Evolutionary conservation across 108 stramenopile genomes (phyloP), one percentile per base, ranked within the genome.

Genomic region (Pinguiococcus pyrenoidosus): DNA sequence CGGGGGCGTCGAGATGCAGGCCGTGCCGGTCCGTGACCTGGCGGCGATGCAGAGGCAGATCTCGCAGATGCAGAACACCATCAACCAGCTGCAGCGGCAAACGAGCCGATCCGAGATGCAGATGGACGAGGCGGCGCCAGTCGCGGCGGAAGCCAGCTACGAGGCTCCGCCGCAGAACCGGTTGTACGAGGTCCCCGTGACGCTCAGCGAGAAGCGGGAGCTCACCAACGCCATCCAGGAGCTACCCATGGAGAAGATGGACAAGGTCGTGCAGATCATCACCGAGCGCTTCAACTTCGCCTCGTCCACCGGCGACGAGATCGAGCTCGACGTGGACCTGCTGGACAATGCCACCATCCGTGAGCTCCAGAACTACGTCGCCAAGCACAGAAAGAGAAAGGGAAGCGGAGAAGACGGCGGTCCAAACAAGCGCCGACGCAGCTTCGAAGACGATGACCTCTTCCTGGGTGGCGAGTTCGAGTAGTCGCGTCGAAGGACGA

Each of bases 271-370:
- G 37, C 44, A 57, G 56, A 57, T 57, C 12, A 47, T 57, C 45
- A 45, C 46, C 30, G 56, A 45, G 21, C 45, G 46, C 17, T 47
- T 57, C 36, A 10, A 35, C 34, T 35, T 35, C 34, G 12, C 34
- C n/a, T n/a, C n/a, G n/a, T n/a, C n/a, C n/a, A n/a, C n/a, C 39
- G 56, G 47, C 32, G 41, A 44, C 26, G 56, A 57, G 43, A 57
- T 57, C 18, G 56, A 57, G 56, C 44, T 57, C 5, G 56, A 57
- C 37, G 47, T 57, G 17, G 56, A 57, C 37, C 27, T 46, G 16
- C 46, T 57, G 56, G 56, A 57, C 46, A 57, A 32, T 24, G 32
- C 26, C 0, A 57, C 56, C n/a, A 45, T 57, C n/a, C 56, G 56
- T 3, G 56, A 57, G 7, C 29, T 57, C 18, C 46, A 57, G 46